Evolutionary conservation across 2,329 filamentous ascomycete species (phyloP).

Genomic region (Dactylellina cionopaga): DNA sequence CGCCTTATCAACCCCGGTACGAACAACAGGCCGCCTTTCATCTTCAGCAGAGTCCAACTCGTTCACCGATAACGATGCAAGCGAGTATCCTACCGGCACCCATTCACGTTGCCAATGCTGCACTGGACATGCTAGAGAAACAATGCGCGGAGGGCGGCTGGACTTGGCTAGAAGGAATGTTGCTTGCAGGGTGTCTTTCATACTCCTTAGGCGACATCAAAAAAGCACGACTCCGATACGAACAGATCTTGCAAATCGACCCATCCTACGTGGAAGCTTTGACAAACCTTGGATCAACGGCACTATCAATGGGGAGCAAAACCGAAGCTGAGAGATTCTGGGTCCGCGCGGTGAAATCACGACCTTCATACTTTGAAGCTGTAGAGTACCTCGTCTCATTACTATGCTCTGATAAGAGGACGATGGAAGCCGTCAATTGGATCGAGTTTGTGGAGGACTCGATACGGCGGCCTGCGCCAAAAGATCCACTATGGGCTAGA

Average conservation of each 20-base stretch:
- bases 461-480: constrained; percentile 67
- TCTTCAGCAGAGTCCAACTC: constrained; percentile 24
- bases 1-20: constrained; percentile 33
- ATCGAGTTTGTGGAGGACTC: constrained; percentile 85
- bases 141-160: constrained; percentile 82
- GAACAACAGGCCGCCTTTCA: constrained; percentile 36
- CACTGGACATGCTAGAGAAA: constrained; percentile 76
- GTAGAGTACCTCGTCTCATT: constrained; percentile 93
- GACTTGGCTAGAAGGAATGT: constrained; percentile 92
- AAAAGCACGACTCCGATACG: constrained; percentile 65
- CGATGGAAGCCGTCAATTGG: constrained; percentile 83
- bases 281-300: constrained; percentile 88
- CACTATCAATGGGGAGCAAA: constrained; percentile 82
- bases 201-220: constrained; percentile 66
- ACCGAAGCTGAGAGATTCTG: constrained; percentile 87
- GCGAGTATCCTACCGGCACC: constrained; percentile 32
- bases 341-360: constrained; percentile 81
- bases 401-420: constrained; percentile 81
- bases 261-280: constrained; percentile 76
- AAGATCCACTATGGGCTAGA: constrained; percentile 57
- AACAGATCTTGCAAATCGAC: constrained; percentile 69
- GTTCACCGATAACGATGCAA: constrained; percentile 36
- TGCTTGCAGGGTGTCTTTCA: constrained; percentile 88
- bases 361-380: constrained; percentile 91
- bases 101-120: constrained; percentile 67